These are phyloP conservation scores for Miamiensis avidus DNA, from an alignment of 169 alveolate genomes.

Conservation along the genomic window DNA sequence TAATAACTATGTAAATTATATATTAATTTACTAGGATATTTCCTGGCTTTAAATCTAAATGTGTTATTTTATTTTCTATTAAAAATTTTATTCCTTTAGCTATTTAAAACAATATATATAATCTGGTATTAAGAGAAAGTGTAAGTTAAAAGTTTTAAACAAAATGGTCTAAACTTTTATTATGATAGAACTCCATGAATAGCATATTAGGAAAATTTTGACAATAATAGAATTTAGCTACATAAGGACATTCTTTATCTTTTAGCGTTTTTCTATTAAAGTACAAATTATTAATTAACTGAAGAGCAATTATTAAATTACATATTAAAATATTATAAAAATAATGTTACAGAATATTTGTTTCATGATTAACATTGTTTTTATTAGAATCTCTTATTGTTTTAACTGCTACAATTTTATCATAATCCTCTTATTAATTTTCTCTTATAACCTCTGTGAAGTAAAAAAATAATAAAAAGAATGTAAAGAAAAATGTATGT, in stretches of 20 bases:
- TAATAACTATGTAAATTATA: no score
- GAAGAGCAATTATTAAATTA: no score
- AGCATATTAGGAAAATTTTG: not conserved
- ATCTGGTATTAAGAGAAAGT: not conserved
- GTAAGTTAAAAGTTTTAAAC: not conserved
- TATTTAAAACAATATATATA: not conserved
- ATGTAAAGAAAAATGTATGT: no score
- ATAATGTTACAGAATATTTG: no score
- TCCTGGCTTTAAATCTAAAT: not conserved
- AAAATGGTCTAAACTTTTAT: not conserved
- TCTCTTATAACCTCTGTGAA: no score
- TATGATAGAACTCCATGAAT: not conserved
- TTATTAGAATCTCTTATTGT: no score
- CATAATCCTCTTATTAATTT: no score
- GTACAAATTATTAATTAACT: no score
- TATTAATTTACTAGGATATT: not conserved
- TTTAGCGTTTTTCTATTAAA: not conserved
- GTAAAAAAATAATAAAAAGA: no score
- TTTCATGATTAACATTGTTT: no score
- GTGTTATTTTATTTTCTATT: not conserved
- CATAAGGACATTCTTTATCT: not conserved
- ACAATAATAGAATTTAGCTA: not conserved
- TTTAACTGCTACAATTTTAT: no score
- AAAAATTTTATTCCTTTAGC: not conserved
- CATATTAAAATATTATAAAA: no score